Percentiles rank a stretch among this genome's conserved stretches.
These are phyloP conservation scores for Solanum ossicruentum DNA, from an alignment of 257 asterid species.

Conservation along the genomic window DNA sequence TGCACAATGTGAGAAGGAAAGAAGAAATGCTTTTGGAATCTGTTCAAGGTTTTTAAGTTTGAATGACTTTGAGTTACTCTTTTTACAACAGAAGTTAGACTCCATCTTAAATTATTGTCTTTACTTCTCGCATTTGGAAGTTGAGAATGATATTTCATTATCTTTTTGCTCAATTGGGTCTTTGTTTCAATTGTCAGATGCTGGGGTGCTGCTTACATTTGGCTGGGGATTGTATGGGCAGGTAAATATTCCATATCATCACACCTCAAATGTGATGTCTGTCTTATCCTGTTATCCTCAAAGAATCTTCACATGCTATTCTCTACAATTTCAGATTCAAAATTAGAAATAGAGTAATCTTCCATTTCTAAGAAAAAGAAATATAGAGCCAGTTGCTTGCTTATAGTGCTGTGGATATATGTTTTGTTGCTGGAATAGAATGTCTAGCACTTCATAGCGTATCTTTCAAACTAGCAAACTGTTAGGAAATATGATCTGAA, in stretches of 20 bases:
- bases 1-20: not conserved
- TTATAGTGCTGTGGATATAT: not conserved
- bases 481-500: too few relatives aligned
- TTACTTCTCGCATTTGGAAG: not conserved
- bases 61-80: not conserved
- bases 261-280: not conserved
- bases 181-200: slow-evolving; percentile 23
- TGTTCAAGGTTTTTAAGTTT: not conserved
- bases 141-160: not conserved
- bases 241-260: slow-evolving; percentile 18
- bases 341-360: not conserved
- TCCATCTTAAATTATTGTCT: not conserved
- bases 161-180: not conserved
- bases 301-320: not conserved
- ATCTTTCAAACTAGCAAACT: not conserved
- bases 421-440: not conserved
- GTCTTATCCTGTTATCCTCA: not conserved
- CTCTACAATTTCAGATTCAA: not conserved
- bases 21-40: not conserved
- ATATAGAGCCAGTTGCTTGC: not conserved
- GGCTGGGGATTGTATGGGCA: slow-evolving; percentile 83
- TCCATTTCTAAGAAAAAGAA: not conserved
- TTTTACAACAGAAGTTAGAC: not conserved
- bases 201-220: slow-evolving; percentile 60
- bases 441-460: not conserved